Percentiles rank a stretch among this genome's conserved stretches.
Conservation (phyloP, 768 basidiomycete species). For the Grammothele lineata region DNA sequence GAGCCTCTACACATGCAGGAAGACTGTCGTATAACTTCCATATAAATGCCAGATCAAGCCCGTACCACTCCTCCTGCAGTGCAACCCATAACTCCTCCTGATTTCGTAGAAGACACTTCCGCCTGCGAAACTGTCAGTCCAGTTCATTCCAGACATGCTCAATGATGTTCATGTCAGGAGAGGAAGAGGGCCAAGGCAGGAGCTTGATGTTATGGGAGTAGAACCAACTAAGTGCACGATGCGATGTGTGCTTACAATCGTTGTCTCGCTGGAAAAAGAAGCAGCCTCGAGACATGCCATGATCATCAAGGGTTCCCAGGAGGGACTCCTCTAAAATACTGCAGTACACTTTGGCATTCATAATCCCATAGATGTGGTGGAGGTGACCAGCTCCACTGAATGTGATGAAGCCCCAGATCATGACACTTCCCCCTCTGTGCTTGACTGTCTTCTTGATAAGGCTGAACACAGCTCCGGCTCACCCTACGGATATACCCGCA, state of each 20-base stretch:
- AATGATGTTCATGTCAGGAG: constrained; percentile 6
- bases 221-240: not conserved
- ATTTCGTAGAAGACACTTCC: not conserved
- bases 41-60: not conserved
- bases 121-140: not conserved
- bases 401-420: constrained; percentile 1
- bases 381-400: not conserved
- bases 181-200: not conserved
- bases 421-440: not conserved
- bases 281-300: not conserved
- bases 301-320: not conserved
- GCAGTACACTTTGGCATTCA: not conserved
- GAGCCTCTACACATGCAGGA: not conserved
- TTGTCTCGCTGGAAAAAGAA: constrained; percentile 2
- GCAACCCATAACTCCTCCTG: not conserved
- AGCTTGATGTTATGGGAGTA: not conserved
- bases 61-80: not conserved
- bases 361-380: not conserved
- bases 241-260: not conserved
- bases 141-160: constrained; percentile 1
- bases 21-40: not conserved
- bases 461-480: no score
- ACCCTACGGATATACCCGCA: no score
- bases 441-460: not conserved
- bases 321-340: not conserved